Conservation (phyloP, 2,329 filamentous ascomycete genomes). For the Colletotrichum ledebouriae region DNA sequence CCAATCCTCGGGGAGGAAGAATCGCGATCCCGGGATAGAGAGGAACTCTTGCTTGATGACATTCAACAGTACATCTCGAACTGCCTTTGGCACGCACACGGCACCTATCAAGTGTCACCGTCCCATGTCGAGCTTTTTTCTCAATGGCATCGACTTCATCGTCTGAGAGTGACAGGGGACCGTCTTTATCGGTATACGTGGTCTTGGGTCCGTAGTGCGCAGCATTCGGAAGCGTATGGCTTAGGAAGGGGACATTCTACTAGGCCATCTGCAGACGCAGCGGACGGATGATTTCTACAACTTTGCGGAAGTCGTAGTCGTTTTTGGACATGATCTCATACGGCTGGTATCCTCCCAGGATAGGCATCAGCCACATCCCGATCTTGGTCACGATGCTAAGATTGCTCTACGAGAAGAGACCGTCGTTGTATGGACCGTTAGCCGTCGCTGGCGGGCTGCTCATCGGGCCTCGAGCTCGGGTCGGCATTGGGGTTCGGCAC, state of each 20-base stretch:
- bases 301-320: constrained; percentile 44
- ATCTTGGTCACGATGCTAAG: constrained; percentile 67
- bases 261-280: constrained; percentile 57
- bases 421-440: constrained; percentile 56
- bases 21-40: constrained; percentile 50
- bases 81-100: constrained; percentile 50
- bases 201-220: constrained; percentile 54
- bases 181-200: constrained; percentile 44
- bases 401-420: constrained; percentile 64
- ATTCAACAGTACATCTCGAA: constrained; percentile 50
- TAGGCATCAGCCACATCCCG: constrained; percentile 66
- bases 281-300: constrained; percentile 54
- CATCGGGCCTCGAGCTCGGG: constrained; percentile 25
- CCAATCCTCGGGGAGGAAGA: constrained; percentile 52
- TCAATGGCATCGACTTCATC: constrained; percentile 57
- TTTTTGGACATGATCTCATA: constrained; percentile 44
- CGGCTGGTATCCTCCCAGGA: constrained; percentile 61
- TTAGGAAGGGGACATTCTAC: constrained; percentile 62
- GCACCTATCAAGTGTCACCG: constrained; percentile 64
- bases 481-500: constrained; percentile 37
- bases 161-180: constrained; percentile 53
- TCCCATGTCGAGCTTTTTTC: constrained; percentile 55
- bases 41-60: constrained; percentile 53
- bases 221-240: constrained; percentile 59
- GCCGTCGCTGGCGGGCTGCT: constrained; percentile 53